phyloP scores from a whole-genome alignment of 176 grass and related monocot genomes.

The Dendrocalamus sinicus region DNA sequence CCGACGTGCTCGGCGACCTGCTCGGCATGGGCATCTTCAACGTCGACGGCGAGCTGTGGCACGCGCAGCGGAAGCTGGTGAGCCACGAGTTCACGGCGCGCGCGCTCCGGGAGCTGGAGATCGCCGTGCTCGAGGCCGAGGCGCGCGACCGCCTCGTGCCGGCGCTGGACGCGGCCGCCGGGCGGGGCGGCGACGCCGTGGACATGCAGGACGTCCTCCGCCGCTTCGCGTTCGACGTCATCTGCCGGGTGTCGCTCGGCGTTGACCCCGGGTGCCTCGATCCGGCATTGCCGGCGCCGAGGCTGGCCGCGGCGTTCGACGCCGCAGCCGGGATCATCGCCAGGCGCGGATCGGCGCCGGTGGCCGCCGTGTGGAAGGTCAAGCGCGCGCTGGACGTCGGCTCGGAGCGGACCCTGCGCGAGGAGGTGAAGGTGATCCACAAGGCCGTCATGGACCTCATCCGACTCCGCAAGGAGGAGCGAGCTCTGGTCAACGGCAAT shows the following conservation, averaged over 20 bases:
- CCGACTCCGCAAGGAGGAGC: slow-evolving; percentile 54
- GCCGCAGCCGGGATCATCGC: slow-evolving; percentile 71
- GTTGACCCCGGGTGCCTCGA: slow-evolving; percentile 72
- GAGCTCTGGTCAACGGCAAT: slow-evolving; percentile 26
- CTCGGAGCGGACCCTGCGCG: slow-evolving; percentile 60
- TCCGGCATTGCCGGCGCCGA: slow-evolving; percentile 47
- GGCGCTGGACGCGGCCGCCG: slow-evolving; percentile 49
- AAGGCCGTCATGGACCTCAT: slow-evolving; percentile 65
- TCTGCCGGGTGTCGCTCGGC: slow-evolving; percentile 74
- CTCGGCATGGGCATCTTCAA: slow-evolving; percentile 94
- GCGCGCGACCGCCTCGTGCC: slow-evolving; percentile 56
- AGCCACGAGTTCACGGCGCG: slow-evolving; percentile 89
- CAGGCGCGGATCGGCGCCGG: slow-evolving; percentile 63
- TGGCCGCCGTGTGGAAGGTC: slow-evolving; percentile 77
- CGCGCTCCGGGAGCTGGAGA: slow-evolving; percentile 66
- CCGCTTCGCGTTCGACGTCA: slow-evolving; percentile 80
- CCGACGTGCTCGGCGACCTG: slow-evolving; percentile 87
- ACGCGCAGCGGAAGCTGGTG: slow-evolving; percentile 79
- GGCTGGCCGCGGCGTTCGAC: slow-evolving; percentile 77
- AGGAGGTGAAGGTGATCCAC: slow-evolving; percentile 67
- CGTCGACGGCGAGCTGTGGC: slow-evolving; percentile 83
- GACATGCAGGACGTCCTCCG: slow-evolving; percentile 89
- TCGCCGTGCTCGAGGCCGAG: slow-evolving; percentile 64
- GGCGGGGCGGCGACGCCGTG: slow-evolving; percentile 26
- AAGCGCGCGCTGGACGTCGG: slow-evolving; percentile 73